Evolutionary conservation across 176 grass and related monocot genomes (phyloP).

Genomic region (Triticum timopheevii): DNA sequence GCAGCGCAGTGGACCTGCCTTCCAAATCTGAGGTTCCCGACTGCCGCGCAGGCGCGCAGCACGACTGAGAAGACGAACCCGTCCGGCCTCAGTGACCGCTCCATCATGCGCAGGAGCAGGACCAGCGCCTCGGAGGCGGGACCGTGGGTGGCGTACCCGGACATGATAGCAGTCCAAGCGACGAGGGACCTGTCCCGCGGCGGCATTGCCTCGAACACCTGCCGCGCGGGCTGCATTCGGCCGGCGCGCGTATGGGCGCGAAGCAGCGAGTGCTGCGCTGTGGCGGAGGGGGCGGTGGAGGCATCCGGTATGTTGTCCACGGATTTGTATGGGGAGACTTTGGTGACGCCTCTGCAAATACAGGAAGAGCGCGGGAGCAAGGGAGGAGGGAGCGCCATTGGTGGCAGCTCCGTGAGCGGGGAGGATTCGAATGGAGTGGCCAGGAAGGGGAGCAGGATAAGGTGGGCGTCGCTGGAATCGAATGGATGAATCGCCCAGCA

Average conservation of each 20-base stretch:
- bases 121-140: slow-evolving; percentile 44
- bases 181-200: slow-evolving; percentile 26
- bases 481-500: too few species aligned
- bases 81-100: slow-evolving; percentile 34
- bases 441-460: slow-evolving; percentile 5
- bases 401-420: slow-evolving; percentile 4
- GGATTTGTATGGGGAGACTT: background rate
- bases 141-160: slow-evolving; percentile 57
- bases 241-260: slow-evolving; percentile 36
- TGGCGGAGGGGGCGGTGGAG: background rate
- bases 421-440: slow-evolving; percentile 33
- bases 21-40: slow-evolving; percentile 31
- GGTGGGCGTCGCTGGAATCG: too few species aligned
- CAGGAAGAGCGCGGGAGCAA: slow-evolving; percentile 19
- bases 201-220: slow-evolving; percentile 52
- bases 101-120: slow-evolving; percentile 48
- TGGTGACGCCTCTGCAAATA: background rate
- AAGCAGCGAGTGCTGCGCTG: slow-evolving; percentile 42
- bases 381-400: slow-evolving; percentile 29
- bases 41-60: slow-evolving; percentile 52
- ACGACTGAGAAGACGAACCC: slow-evolving; percentile 70
- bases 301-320: background rate
- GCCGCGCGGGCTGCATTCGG: slow-evolving; percentile 47
- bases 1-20: slow-evolving; percentile 46
- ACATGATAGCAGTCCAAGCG: slow-evolving; percentile 67